A percentile compares a stretch with the other conserved stretches of the same genome.
phyloP scores from a whole-genome alignment of 495 filamentous ascomycete genomes.

The Friedmanniomyces simplex region DNA sequence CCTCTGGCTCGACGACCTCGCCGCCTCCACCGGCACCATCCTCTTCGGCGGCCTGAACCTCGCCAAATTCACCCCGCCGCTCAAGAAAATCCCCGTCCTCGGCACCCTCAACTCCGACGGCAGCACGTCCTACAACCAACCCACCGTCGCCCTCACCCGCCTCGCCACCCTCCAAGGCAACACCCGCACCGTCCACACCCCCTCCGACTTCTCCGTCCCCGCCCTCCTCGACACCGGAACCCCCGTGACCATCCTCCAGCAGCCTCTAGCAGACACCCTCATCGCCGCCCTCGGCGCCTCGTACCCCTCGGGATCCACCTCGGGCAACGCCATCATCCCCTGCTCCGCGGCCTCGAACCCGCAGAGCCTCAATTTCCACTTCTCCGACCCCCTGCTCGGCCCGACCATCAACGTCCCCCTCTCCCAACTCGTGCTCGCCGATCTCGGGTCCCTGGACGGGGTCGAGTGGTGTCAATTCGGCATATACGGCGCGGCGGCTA shows the following conservation, averaged over 20 bases:
- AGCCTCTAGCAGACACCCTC: neutral
- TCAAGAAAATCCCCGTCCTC: conserved; percentile 2
- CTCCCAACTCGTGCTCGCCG: neutral
- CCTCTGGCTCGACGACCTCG: conserved; percentile 12
- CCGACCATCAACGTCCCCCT: conserved; percentile 5
- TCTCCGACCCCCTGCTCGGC: conserved; percentile 1
- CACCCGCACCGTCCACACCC: neutral
- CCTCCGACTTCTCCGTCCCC: neutral
- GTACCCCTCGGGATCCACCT: conserved; percentile 1
- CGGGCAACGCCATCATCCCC: conserved; percentile 11
- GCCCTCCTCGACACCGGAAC: conserved; percentile 18
- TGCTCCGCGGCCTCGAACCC: neutral
- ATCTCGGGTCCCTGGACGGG: neutral
- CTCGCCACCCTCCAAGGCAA: conserved; percentile 1
- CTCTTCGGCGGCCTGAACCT: conserved; percentile 15
- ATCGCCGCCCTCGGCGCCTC: conserved; percentile 5
- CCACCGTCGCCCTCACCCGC: conserved; percentile 2
- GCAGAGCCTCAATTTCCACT: conserved; percentile 1
- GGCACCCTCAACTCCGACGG: neutral
- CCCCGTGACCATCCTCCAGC: conserved; percentile 5
- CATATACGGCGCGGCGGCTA: neutral
- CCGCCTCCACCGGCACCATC: conserved; percentile 4
- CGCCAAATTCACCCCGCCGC: conserved; percentile 3
- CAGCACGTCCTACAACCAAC: neutral
- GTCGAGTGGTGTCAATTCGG: conserved; percentile 12